Base-by-base conservation (phyloP, 148 eudicot species). In the Rhododendron mucronatum region DNA sequence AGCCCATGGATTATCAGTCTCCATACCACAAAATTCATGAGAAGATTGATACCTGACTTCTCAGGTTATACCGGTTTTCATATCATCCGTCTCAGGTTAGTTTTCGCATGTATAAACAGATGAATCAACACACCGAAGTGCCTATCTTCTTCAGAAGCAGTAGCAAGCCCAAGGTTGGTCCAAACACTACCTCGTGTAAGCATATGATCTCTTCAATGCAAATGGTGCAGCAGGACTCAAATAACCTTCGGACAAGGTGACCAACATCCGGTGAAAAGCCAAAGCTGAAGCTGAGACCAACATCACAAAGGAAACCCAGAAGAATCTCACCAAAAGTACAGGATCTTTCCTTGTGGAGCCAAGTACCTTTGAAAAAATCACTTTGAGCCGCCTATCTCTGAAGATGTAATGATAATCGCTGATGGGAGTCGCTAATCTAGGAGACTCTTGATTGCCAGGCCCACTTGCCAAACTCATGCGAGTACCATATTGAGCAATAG, bases 331-430 rank as follows among this genome's bases (percentile, higher is more conserved):
- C 91, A 94, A 90, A 84, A 95, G 78, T 12, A 87, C 16, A 59
- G 92, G 93, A 84, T 94, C 92, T 87, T 87, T 89, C 84, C 90
- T 93, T 57, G 95, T 93, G 61, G 96, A 97, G 74, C 87, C 83
- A 26, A 95, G 89, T 57, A 91, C 57, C 88, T 94, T 95, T 55
- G 84, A 84, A 39, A 91, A 85, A 71, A 97, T 93, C 75, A 97
- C 91, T 91, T 89, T 97, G 30, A 97, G 89, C 73, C 99, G 87
- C 16, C 98, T 93, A 84, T 97, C 98, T 84, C 83, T 88, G 45
- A 94, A 73, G 87, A 94, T 87, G 86, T 91, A 59, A 86, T 89
- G 80, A 85, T 88, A 91, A 85, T 91, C 94, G 79, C 55, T 14
- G 61, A 86, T 78, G 59, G 83, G 79, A 83, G 91, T 44, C 59